These are phyloP conservation scores for Spatholobus suberectus DNA, from an alignment of 306 rosid genomes.

Conservation along the genomic window DNA sequence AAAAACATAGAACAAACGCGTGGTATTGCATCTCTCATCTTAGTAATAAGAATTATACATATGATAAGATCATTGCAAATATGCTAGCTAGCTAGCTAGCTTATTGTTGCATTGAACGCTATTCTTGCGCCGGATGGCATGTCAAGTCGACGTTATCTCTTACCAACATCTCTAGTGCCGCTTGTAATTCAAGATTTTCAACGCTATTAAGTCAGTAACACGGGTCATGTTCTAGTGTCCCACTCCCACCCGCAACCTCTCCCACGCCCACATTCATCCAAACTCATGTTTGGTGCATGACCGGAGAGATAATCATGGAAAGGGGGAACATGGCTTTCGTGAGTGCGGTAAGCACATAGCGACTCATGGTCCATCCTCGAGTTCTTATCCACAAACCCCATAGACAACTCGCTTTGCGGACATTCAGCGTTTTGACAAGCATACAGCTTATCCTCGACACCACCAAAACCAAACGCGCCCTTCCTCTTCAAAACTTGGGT, in stretches of 20 bases:
- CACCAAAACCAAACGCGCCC: constrained; percentile 25
- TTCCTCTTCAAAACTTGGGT: constrained; percentile 40
- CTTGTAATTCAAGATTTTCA: constrained; percentile 36
- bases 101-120: neutral
- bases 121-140: neutral
- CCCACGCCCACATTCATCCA: constrained; percentile 44
- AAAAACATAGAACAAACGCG: too few species aligned
- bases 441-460: neutral
- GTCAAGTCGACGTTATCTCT: constrained; percentile 11
- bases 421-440: constrained; percentile 31
- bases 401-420: constrained; percentile 24
- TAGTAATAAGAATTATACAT: neutral
- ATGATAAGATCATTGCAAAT: neutral
- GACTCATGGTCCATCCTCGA: constrained; percentile 38
- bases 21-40: neutral
- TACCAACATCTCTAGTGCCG: constrained; percentile 34
- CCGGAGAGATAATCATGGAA: neutral
- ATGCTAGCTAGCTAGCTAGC: neutral
- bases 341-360: neutral
- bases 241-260: neutral
- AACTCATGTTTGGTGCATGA: constrained; percentile 28
- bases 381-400: constrained; percentile 49
- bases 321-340: neutral
- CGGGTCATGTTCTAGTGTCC: constrained; percentile 22
- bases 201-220: constrained; percentile 43